phyloP scores from a whole-genome alignment of 257 asterid species.

The Petrea volubilis region DNA sequence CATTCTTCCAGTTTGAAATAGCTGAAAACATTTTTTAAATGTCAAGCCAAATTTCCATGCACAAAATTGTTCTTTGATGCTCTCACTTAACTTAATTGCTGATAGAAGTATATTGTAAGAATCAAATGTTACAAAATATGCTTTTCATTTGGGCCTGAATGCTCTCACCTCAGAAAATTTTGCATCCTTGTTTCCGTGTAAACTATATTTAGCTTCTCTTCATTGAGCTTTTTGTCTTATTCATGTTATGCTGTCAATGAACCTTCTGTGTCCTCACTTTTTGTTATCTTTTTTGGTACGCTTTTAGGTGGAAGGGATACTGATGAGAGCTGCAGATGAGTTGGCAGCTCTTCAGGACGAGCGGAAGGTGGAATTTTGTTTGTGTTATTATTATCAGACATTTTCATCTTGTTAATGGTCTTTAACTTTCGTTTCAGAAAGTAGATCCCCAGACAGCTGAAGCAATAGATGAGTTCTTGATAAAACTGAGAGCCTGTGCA shows the following conservation, averaged over 20 bases:
- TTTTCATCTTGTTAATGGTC: constrained; percentile 8
- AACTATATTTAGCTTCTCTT: constrained; percentile 1
- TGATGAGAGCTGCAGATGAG: constrained; percentile 76
- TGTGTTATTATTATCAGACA: not conserved
- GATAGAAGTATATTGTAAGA: not conserved
- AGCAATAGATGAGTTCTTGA: constrained; percentile 79
- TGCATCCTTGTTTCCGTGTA: not conserved
- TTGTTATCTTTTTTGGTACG: constrained; percentile 4
- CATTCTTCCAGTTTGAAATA: not conserved
- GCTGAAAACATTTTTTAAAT: not conserved
- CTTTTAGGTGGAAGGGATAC: constrained; percentile 86
- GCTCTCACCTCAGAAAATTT: not conserved
- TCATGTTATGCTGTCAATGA: too few relatives aligned
- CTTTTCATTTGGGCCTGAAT: too few relatives aligned
- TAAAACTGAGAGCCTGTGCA: constrained; percentile 83
- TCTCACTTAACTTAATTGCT: not conserved
- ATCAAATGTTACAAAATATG: not conserved
- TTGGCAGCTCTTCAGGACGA: constrained; percentile 92
- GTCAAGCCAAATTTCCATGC: not conserved
- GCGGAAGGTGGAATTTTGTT: constrained; percentile 62
- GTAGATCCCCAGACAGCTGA: constrained; percentile 79
- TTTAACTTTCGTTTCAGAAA: constrained; percentile 49
- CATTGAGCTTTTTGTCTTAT: too few relatives aligned
- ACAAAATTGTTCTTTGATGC: not conserved
- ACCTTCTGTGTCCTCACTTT: not conserved